A percentile compares a stretch with the other conserved stretches of the same genome.
phyloP scores from a whole-genome alignment of 805 yeast genomes.

The Candida nonsorbophila region DNA sequence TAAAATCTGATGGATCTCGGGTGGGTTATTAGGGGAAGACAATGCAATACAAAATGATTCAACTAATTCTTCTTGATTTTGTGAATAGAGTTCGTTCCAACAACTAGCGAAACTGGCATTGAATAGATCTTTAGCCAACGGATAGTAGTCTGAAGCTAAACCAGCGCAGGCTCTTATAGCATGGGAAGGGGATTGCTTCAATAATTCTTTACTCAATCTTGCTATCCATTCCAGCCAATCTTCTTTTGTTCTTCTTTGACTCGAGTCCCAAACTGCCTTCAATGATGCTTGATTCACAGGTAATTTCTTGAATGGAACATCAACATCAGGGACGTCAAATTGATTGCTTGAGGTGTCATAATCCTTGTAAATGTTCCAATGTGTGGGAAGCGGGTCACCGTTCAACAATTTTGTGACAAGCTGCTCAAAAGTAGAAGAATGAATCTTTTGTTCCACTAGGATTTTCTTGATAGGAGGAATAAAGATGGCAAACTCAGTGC shows the following conservation, averaged over 20 bases:
- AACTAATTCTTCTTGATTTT: constrained; percentile 84
- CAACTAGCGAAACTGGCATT: constrained; percentile 94
- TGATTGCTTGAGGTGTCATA: constrained; percentile 33
- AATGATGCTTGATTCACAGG: constrained; percentile 63
- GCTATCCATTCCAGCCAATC: constrained; percentile 99
- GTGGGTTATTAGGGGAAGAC: constrained; percentile 87
- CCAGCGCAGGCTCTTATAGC: constrained; percentile 91
- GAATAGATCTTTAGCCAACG: constrained; percentile 84
- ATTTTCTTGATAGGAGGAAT: constrained; percentile 75
- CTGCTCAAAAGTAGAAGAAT: constrained; percentile 73
- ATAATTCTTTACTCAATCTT: constrained; percentile 73
- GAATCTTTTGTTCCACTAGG: constrained; percentile 56
- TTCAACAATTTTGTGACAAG: constrained; percentile 71
- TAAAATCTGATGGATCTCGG: constrained; percentile 88
- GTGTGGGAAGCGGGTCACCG: constrained; percentile 83
- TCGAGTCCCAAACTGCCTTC: constrained; percentile 87
- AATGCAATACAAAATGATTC: constrained; percentile 81
- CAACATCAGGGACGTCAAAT: constrained; percentile 55
- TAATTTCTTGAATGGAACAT: constrained; percentile 65
- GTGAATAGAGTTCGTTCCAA: constrained; percentile 88
- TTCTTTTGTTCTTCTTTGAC: constrained; percentile 82
- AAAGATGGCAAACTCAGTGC: constrained; percentile 77
- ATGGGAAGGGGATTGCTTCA: constrained; percentile 91
- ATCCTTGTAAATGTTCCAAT: constrained; percentile 63
- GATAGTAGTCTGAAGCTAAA: constrained; percentile 80